Base-by-base conservation (phyloP, 1,284 basidiomycete genomes). In the Apiotrichum mycotoxinovorans region DNA sequence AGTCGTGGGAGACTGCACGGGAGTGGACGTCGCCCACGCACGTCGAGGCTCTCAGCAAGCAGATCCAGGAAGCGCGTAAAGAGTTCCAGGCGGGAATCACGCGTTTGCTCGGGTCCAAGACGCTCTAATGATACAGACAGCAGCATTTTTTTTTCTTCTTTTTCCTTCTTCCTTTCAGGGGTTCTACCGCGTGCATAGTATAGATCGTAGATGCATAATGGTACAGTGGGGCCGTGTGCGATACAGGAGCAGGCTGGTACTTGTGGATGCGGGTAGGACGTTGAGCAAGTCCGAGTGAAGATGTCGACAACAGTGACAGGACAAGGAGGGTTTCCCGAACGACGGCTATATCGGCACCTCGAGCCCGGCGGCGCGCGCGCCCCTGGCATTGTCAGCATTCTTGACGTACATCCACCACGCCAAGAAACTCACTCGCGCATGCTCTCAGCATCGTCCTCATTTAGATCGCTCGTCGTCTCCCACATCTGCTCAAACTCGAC, bases 401-500 rank as follows among this genome's bases (percentile, higher is more conserved):
- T 35, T 35, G 4, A 3, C 20, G 20, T 14, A 18, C 17, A 14
- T 12, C 27, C 26, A 33, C 7, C 17, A 11, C 20, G 25, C 34
- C 10, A 3, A 8, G 15, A 3, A 0, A 69, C 73, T 66, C 62
- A 75, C 75, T 64, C 67, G 27, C 61, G 60, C 65, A 76, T 74
- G 43, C 57, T 56, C 37, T 63, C 64, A 22, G 63, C 44, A 59
- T 92, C 90, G 63, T 93, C 89, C 68, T 90, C 88, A 69, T 89
- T 90, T 83, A 89, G 87, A 73, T 92, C 88, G 68, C 88, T 88
- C 41, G 85, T 87, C 41, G 85, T 83, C 72, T 95, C 92, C 92
- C 91, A 95, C 64, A 88, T 85, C 65, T 92, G 91, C 67, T 95
- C 91, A 71, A 95, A 95, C 75, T 92, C 90, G 51, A 91, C 86